A percentile compares a stretch with the other conserved stretches of the same genome.
Conservation (phyloP, 2,329 filamentous ascomycete genomes). For the Aureobasidium melanogenum region DNA sequence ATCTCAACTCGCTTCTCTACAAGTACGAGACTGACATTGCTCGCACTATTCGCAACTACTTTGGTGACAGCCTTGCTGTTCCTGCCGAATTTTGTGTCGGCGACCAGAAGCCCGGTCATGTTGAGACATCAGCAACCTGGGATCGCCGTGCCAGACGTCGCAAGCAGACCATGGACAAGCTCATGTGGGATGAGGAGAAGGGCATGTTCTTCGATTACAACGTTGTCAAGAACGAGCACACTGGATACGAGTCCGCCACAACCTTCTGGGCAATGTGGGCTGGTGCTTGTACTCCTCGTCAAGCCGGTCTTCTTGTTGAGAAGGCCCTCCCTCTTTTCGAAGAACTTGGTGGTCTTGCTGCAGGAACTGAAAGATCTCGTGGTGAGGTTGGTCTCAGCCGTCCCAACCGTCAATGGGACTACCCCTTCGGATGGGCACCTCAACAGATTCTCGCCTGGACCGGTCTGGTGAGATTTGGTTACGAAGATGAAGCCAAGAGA, state of each 20-base stretch:
- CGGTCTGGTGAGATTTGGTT: slow-evolving; percentile 82
- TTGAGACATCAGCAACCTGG: slow-evolving; percentile 81
- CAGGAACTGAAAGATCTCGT: slow-evolving; percentile 82
- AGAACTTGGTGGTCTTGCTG: slow-evolving; percentile 75
- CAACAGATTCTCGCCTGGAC: slow-evolving; percentile 99
- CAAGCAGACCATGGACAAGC: slow-evolving; percentile 80
- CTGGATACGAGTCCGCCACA: slow-evolving; percentile 80
- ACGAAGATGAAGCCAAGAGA: slow-evolving; percentile 78
- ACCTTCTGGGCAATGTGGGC: slow-evolving; percentile 99
- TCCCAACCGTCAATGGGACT: slow-evolving; percentile 97
- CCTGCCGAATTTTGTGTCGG: slow-evolving; percentile 72
- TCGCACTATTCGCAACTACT: slow-evolving; percentile 72
- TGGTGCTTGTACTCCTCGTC: slow-evolving; percentile 72
- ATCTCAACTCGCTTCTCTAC: slow-evolving; percentile 89
- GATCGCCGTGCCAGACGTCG: slow-evolving; percentile 79
- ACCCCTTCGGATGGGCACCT: slow-evolving; percentile 94
- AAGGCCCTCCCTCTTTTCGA: slow-evolving; percentile 83
- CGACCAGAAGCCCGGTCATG: slow-evolving; percentile 53
- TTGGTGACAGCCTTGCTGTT: slow-evolving; percentile 73
- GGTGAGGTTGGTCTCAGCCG: slow-evolving; percentile 69
- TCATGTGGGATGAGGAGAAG: slow-evolving; percentile 83
- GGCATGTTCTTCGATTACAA: slow-evolving; percentile 99
- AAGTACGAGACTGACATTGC: slow-evolving; percentile 96
- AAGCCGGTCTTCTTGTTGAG: slow-evolving; percentile 74
- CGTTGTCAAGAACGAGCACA: slow-evolving; percentile 70